phyloP scores from a whole-genome alignment of 192 early-diverging fungal species.

The Umbelopsis isabellina region DNA sequence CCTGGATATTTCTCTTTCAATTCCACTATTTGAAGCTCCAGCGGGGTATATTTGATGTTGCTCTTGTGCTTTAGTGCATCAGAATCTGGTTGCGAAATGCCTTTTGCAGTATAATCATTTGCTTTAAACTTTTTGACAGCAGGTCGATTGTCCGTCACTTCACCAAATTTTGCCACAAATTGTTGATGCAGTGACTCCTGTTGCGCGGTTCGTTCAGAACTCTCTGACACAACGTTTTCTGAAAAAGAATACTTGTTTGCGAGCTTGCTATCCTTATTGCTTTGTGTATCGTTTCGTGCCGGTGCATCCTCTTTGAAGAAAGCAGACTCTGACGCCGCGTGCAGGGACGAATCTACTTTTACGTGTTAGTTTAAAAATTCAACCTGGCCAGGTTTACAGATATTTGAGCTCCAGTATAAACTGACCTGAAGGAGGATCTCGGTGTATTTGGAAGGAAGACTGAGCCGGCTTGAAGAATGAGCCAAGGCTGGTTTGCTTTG shows the following conservation, averaged over 20 bases:
- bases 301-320: background rate
- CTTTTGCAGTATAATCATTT: constrained; percentile 25
- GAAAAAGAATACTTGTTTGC: background rate
- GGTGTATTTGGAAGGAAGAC: constrained; percentile 11
- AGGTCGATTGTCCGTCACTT: constrained; percentile 10
- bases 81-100: background rate
- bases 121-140: constrained; percentile 22
- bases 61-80: background rate
- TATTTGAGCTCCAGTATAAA: background rate
- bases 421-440: constrained; percentile 21
- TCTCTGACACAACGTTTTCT: background rate
- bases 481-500: constrained; percentile 17
- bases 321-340: background rate
- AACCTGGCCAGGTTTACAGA: background rate
- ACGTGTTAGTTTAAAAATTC: background rate
- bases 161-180: constrained; percentile 28
- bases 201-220: background rate
- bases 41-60: constrained; percentile 70
- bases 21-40: constrained; percentile 82
- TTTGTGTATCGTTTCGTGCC: background rate
- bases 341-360: constrained; percentile 8
- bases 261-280: background rate
- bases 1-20: constrained; percentile 73
- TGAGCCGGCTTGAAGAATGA: constrained; percentile 19
- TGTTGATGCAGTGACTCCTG: constrained; percentile 12